phyloP scores from a whole-genome alignment of 108 stramenopile species.

The Nannochloropsis oceanica region DNA sequence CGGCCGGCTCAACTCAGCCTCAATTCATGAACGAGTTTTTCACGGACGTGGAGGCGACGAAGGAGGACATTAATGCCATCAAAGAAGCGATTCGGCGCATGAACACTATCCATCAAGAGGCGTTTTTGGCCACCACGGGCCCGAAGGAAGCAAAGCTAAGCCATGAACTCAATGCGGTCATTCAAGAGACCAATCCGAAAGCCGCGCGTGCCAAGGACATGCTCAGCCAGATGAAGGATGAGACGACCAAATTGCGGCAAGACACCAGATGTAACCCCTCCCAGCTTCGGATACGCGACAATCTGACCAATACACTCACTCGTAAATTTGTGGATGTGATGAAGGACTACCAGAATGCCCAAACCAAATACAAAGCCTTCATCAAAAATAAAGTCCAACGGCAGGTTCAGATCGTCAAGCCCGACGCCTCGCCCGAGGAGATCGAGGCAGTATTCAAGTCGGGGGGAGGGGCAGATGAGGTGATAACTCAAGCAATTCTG shows the following conservation, averaged over 20 bases:
- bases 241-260: constrained; percentile 35
- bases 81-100: constrained; percentile 33
- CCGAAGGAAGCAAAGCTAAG: neutral
- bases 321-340: constrained; percentile 94
- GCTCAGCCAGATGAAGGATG: constrained; percentile 39
- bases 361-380: constrained; percentile 88
- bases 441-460: constrained; percentile 78
- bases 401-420: constrained; percentile 86
- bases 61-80: constrained; percentile 33
- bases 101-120: neutral
- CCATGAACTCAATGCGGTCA: constrained; percentile 4
- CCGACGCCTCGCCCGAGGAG: constrained; percentile 88
- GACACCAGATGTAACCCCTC: constrained; percentile 19
- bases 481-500: constrained; percentile 50
- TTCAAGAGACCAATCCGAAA: constrained; percentile 28
- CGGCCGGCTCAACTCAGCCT: neutral
- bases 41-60: constrained; percentile 34
- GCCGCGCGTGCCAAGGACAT: constrained; percentile 39
- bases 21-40: constrained; percentile 41
- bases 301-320: constrained; percentile 77
- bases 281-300: constrained; percentile 50
- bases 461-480: constrained; percentile 57
- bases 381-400: constrained; percentile 84
- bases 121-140: neutral
- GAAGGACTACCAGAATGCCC: constrained; percentile 84